Conservation (phyloP, 2,329 filamentous ascomycete species). For the Hypoxylon sp. region DNA sequence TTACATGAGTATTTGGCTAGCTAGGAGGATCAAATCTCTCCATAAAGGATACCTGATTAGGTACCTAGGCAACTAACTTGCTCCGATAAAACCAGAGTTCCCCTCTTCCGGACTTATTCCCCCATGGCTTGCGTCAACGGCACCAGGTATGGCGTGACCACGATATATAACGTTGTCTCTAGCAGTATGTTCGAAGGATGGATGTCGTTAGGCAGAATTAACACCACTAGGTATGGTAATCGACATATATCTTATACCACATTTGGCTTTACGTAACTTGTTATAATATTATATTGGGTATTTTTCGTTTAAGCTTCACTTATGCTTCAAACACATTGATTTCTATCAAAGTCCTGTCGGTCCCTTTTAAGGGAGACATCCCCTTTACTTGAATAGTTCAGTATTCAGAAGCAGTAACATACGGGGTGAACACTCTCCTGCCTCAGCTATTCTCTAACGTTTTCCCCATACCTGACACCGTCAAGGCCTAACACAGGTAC, state of each 20-base stretch:
- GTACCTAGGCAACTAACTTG: background rate
- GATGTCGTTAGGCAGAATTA: background rate
- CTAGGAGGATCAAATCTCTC: background rate
- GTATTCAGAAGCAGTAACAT: no score
- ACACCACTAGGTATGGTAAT: background rate
- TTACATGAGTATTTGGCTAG: background rate
- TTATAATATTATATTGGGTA: background rate
- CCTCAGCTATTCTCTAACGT: no score
- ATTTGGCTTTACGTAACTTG: background rate
- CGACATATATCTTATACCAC: background rate
- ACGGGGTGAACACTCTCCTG: no score
- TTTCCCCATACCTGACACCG: no score
- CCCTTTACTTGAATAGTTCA: no score
- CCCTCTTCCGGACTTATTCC: conserved; percentile 17
- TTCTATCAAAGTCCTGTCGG: no score
- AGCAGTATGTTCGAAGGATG: background rate
- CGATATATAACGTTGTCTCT: background rate
- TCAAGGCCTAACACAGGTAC: no score
- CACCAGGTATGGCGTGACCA: conserved; percentile 32
- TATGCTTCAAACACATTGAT: background rate
- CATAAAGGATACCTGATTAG: background rate
- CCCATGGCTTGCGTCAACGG: conserved; percentile 21
- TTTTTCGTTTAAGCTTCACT: background rate
- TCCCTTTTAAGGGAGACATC: no score
- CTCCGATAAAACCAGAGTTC: conserved; percentile 11